Percentiles rank a stretch among this genome's conserved stretches.
phyloP scores from a whole-genome alignment of 805 yeast genomes.

The Saccharomycopsis guyanensis region DNA sequence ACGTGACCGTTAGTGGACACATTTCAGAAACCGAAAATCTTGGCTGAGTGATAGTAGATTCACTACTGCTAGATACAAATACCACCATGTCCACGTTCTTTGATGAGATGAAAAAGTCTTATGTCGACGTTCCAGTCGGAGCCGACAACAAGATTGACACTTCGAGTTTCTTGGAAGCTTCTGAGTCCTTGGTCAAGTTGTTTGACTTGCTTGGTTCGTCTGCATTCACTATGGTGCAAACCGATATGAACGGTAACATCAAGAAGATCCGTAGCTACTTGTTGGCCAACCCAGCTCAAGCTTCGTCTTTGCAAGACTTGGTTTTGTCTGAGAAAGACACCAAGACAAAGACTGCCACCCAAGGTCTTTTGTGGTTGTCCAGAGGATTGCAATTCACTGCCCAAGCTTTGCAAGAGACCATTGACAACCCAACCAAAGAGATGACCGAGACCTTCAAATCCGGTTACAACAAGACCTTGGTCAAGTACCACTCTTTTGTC shows the following conservation, averaged over 20 bases:
- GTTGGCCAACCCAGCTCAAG: conserved; percentile 52
- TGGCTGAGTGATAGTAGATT: too few relatives aligned
- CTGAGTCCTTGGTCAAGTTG: conserved; percentile 74
- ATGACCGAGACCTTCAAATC: conserved; percentile 72
- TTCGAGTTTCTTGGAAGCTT: conserved; percentile 69
- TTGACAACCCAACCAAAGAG: conserved; percentile 54
- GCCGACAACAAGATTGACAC: conserved; percentile 61
- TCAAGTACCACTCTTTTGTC: conserved; percentile 74
- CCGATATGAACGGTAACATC: conserved; percentile 83
- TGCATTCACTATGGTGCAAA: conserved; percentile 79
- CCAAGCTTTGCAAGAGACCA: conserved; percentile 74
- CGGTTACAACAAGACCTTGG: conserved; percentile 74
- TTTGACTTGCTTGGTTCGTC: conserved; percentile 81
- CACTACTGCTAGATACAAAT: neutral
- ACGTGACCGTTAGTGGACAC: neutral
- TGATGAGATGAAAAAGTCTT: conserved; percentile 68
- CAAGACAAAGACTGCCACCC: conserved; percentile 70
- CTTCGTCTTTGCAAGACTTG: conserved; percentile 69
- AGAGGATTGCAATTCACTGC: conserved; percentile 90
- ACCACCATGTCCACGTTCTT: conserved; percentile 62
- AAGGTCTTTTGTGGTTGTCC: conserved; percentile 81
- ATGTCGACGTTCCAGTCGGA: conserved; percentile 68
- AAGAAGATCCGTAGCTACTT: conserved; percentile 62
- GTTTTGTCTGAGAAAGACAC: conserved; percentile 64
- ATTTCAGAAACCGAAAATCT: neutral